Percentiles rank a stretch among this genome's conserved stretches.
phyloP scores from a whole-genome alignment of 176 grass and related monocot genomes.

The Secale cereale region DNA sequence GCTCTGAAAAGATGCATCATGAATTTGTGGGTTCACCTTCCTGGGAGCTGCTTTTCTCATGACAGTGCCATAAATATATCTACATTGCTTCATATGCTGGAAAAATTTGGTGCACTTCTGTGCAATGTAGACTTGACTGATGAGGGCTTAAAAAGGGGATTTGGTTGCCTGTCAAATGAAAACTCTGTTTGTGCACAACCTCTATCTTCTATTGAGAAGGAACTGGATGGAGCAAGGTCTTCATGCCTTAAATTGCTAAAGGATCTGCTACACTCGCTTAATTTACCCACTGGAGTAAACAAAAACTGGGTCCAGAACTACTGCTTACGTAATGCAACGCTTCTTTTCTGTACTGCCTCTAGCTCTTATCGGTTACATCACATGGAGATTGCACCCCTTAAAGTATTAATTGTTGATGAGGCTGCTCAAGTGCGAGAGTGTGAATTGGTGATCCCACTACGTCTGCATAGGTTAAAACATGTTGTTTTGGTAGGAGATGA shows the following conservation, averaged over 20 bases:
- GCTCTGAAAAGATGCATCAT: slow-evolving; percentile 43
- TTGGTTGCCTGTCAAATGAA: slow-evolving; percentile 14
- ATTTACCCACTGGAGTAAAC: slow-evolving; percentile 21
- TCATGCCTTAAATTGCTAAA: slow-evolving; percentile 41
- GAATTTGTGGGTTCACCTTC: slow-evolving; percentile 55
- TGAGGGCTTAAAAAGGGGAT: slow-evolving; percentile 28
- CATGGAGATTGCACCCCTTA: slow-evolving; percentile 31
- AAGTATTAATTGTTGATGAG: slow-evolving; percentile 76
- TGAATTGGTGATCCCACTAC: slow-evolving; percentile 65
- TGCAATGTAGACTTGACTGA: slow-evolving; percentile 31
- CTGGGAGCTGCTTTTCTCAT: slow-evolving; percentile 31
- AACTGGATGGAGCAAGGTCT: slow-evolving; percentile 29
- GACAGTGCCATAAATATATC: slow-evolving; percentile 25
- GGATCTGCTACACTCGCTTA: slow-evolving; percentile 26
- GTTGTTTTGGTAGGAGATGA: slow-evolving; percentile 79
- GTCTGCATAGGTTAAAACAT: slow-evolving; percentile 51
- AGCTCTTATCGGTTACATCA: slow-evolving; percentile 63
- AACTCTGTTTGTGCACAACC: background rate
- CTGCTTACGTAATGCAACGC: slow-evolving; percentile 54
- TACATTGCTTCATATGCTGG: slow-evolving; percentile 31
- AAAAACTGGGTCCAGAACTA: slow-evolving; percentile 37
- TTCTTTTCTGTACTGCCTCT: slow-evolving; percentile 70
- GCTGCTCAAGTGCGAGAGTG: slow-evolving; percentile 75
- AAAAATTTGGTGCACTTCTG: slow-evolving; percentile 29
- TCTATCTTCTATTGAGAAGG: slow-evolving; percentile 9